A percentile compares a stretch with the other conserved stretches of the same genome.
Evolutionary conservation across 1,284 basidiomycete genomes (phyloP).

Genomic region (Papiliotrema nemorosa): DNA sequence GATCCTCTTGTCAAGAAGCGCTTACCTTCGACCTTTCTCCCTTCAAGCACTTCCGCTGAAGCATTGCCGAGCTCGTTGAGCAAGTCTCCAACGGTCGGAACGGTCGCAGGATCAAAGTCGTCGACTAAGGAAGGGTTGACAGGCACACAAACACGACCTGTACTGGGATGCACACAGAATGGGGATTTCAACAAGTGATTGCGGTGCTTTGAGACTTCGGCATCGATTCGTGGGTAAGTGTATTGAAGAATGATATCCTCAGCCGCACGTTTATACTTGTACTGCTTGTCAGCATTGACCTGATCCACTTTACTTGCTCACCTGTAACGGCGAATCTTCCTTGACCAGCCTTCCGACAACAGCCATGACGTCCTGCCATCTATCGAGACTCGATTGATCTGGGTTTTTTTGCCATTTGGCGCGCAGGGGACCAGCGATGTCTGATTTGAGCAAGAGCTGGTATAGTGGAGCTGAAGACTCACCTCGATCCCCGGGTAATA

Average conservation of each 20-base stretch:
- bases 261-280: conserved; percentile 52
- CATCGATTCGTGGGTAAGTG: conserved; percentile 93
- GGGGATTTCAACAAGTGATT: conserved; percentile 98
- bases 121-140: conserved; percentile 75
- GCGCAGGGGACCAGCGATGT: conserved; percentile 54
- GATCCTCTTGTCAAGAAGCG: conserved; percentile 52
- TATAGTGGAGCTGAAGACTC: conserved; percentile 16
- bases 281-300: conserved; percentile 15
- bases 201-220: conserved; percentile 93
- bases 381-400: conserved; percentile 58
- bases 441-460: conserved; percentile 19
- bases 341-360: conserved; percentile 38
- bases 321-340: conserved; percentile 21
- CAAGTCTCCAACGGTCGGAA: conserved; percentile 82
- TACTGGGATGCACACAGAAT: conserved; percentile 95
- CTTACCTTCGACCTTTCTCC: conserved; percentile 21
- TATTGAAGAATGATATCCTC: conserved; percentile 92
- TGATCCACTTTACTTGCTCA: conserved; percentile 2
- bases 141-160: conserved; percentile 92
- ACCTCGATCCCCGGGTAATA: conserved; percentile 64
- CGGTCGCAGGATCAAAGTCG: conserved; percentile 75
- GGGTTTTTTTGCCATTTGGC: conserved; percentile 63
- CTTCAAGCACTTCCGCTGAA: conserved; percentile 51
- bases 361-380: conserved; percentile 66
- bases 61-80: conserved; percentile 64